These are phyloP conservation scores for Akanthomyces dipterigenus DNA, from an alignment of 2,329 filamentous ascomycete species.

Conservation along the genomic window DNA sequence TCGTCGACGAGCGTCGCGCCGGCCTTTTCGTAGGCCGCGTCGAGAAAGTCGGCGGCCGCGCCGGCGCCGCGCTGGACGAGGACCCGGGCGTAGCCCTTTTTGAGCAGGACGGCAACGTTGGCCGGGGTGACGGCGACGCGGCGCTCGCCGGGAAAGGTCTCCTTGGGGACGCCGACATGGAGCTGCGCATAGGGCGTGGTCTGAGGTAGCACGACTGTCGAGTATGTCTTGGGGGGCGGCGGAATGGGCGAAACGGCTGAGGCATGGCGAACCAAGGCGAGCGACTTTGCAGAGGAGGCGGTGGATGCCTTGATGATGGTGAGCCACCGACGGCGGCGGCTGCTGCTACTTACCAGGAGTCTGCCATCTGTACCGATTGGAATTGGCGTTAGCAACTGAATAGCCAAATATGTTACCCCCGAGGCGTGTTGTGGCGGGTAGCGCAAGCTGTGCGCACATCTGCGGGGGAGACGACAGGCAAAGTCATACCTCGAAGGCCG, in stretches of 20 bases:
- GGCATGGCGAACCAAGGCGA: conserved; percentile 34
- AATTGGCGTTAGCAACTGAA: not conserved
- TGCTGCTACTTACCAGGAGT: conserved; percentile 17
- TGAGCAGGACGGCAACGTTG: conserved; percentile 74
- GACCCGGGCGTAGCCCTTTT: conserved; percentile 75
- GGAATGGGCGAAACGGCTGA: conserved; percentile 23
- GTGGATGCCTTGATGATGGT: conserved; percentile 25
- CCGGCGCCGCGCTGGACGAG: conserved; percentile 79
- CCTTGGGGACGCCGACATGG: conserved; percentile 71
- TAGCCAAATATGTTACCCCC: no score
- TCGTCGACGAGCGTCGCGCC: conserved; percentile 71
- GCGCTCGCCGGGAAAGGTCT: conserved; percentile 71
- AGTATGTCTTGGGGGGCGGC: conserved; percentile 28
- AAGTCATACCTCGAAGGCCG: conserved; percentile 19
- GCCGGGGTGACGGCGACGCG: conserved; percentile 80
- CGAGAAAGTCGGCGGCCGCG: conserved; percentile 66
- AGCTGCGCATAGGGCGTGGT: conserved; percentile 63
- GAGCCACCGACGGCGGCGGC: conserved; percentile 35
- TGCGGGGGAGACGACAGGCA: not conserved
- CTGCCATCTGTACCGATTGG: conserved; percentile 15
- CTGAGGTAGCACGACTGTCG: conserved; percentile 32
- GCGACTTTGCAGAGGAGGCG: conserved; percentile 23
- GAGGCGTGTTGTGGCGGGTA: not conserved
- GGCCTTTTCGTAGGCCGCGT: conserved; percentile 68
- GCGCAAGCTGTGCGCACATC: no score